Evolutionary conservation across 2,329 filamentous ascomycete genomes (phyloP).

Genomic region (Penicillium sp.): DNA sequence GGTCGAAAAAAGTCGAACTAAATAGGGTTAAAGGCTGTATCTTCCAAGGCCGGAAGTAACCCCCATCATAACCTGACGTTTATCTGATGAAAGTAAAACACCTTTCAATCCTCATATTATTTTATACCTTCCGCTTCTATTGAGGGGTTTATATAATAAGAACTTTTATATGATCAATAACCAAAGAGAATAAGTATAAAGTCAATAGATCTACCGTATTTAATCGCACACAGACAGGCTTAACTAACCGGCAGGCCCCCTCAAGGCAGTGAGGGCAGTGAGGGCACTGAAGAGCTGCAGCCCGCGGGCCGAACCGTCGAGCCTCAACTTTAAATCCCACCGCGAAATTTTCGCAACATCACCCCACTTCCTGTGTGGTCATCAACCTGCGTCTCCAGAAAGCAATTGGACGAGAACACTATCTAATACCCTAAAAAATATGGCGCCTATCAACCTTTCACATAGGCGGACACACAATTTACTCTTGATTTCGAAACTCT

Average conservation of each 20-base stretch:
- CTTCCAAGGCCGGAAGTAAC: no score
- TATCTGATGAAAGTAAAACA: no score
- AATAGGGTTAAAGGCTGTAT: no score
- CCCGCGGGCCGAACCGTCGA: constrained; percentile 31
- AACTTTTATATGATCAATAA: no score
- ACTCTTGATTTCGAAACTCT: constrained; percentile 75
- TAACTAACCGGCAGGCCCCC: not conserved
- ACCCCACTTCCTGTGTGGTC: constrained; percentile 19
- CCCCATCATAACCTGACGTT: no score
- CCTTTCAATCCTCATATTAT: not conserved
- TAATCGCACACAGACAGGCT: not conserved
- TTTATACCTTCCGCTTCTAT: not conserved
- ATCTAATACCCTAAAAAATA: constrained; percentile 10
- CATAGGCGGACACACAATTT: constrained; percentile 82
- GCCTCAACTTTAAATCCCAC: constrained; percentile 29
- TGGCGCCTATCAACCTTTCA: constrained; percentile 38
- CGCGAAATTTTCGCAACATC: constrained; percentile 27
- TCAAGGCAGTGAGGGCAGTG: not conserved
- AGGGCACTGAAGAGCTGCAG: not conserved
- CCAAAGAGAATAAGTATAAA: no score
- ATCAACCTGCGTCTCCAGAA: constrained; percentile 8
- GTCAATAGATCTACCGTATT: no score
- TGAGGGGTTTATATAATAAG: not conserved
- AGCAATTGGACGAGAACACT: not conserved
- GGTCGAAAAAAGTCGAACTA: no score